These are phyloP conservation scores for Asterochloris sp. DNA, from an alignment of 139 green algal genomes.

Conservation along the genomic window DNA sequence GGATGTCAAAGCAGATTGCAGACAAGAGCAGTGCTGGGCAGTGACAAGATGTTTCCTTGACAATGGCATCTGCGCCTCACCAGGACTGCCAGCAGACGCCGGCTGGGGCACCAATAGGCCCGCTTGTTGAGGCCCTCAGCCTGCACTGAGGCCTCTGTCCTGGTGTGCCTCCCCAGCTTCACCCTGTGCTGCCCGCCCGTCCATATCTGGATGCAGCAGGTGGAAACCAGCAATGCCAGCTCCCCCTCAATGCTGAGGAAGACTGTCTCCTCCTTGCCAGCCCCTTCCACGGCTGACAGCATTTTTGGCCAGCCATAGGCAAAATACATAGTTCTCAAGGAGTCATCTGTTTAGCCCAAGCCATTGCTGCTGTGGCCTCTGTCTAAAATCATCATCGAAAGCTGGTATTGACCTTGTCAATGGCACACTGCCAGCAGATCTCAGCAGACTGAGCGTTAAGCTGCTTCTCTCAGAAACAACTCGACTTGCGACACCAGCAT, in stretches of 20 bases:
- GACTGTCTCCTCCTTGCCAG: constrained; percentile 27
- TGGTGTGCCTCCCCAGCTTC: constrained; percentile 41
- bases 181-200: constrained; percentile 50
- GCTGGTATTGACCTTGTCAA: no score
- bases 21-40: no score
- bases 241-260: constrained; percentile 39
- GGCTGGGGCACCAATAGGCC: constrained; percentile 55
- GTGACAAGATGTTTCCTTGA: no score
- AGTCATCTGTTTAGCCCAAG: no score
- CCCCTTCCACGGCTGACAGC: background rate
- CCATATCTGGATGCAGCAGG: constrained; percentile 57
- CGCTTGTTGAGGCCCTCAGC: constrained; percentile 52
- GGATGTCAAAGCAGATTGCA: no score
- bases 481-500: no score
- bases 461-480: no score
- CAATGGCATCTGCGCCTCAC: constrained; percentile 31
- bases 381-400: no score
- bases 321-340: constrained; percentile 23
- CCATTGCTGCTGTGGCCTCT: no score
- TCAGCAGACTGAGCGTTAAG: no score
- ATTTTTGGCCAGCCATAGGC: constrained; percentile 41
- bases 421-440: no score
- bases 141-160: constrained; percentile 32
- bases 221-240: constrained; percentile 48
- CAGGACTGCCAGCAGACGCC: constrained; percentile 56